Evolutionary conservation across 495 filamentous ascomycete genomes (phyloP), one percentile per base, ranked within the genome.

Genomic region (Amphirosellinia nigrospora): DNA sequence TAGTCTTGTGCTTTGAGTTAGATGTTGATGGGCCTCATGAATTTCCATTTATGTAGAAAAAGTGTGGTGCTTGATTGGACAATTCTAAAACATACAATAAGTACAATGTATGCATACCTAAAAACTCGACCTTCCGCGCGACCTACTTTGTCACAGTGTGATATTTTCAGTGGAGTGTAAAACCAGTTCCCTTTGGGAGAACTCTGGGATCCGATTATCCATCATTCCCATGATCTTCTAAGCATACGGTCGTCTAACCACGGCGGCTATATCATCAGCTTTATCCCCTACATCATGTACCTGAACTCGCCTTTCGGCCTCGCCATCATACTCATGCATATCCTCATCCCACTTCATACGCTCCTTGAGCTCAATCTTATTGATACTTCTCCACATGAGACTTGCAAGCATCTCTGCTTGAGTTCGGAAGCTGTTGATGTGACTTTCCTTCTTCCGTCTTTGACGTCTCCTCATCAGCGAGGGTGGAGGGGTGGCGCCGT

Each of bases 381-480:
- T 67, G n/a, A 83, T 60, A 59, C 82, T 83, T 8, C 79, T 71
- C 45, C 75, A 60, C 81, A 85, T 82, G 55, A 77, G 38, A 13
- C 28, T 32, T 2, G 76, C 79, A 4, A 85, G 71, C 34, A 78
- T 75, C n/a, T 50, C 15, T 0, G 83, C 80, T 62, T 85, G 83
- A 0, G 68, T 30, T 15, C 46, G 39, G 68, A 83, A 84, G 63
- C 38, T 78, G 70, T 85, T 72, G 16, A 43, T 61, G 21, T 13
- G 30, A 16, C 28, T 36, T 4, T 61, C 15, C 56, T 73, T 71
- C 50, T 69, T 68, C n/a, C 53, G 39, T 30, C 45, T 55, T 48
- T 68, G 64, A 4, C 53, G 52, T 45, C 69, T 58, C 43, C 41
- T 26, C 45, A 10, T 15, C 34, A 43, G 39, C n/a, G 64, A 50